Base-by-base conservation (phyloP, 495 filamentous ascomycete genomes). In the Antarctomyces pellizariae region DNA sequence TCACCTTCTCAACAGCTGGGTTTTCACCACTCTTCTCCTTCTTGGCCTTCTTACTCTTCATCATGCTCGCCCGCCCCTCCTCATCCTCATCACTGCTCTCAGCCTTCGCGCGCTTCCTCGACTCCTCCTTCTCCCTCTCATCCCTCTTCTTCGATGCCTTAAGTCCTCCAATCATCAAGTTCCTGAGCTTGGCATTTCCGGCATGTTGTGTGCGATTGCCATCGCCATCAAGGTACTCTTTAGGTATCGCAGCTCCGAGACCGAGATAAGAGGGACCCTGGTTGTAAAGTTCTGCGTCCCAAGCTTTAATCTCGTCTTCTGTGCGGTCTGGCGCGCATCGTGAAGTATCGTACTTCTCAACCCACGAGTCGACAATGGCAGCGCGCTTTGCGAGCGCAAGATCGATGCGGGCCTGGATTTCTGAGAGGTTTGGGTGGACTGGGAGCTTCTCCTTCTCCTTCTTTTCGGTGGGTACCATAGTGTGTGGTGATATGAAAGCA, bases 51-150 rank as follows among this genome's bases (percentile, higher is more conserved):
- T 59, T 64, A 27, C 37, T 49, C 19, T 50, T 59, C 26, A 67
- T 56, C 25, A 62, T 35, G 12, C 57, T 46, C 11, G 61, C 54
- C 25, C 68, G 47, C 1, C 68, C 63, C 34, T 56, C 57, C 30
- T 58, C 59, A 3, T 65, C 58, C 13, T 67, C 65, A 30, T 59
- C 46, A 13, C 41, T 44, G 17, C 38, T 52, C 49, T 8, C 35
- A 27, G 26, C 23, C 10, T 28, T 37, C 5, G 26, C 30, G 8
- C 38, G 21, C 29, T 42, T 50, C 16, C 39, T 36, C 26, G 36
- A 41, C 2, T 24, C 30, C 30, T 26, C 37, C 19, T 39, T 46
- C 30, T 42, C 45, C 27, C 34, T 43, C 21, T 16, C 30, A 40
- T 38, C 41, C 43, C 28, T 33, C 31, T 35, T 29, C 36, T 39